phyloP scores from a whole-genome alignment of 1,139 yeast genomes.

The Candida sojae region DNA sequence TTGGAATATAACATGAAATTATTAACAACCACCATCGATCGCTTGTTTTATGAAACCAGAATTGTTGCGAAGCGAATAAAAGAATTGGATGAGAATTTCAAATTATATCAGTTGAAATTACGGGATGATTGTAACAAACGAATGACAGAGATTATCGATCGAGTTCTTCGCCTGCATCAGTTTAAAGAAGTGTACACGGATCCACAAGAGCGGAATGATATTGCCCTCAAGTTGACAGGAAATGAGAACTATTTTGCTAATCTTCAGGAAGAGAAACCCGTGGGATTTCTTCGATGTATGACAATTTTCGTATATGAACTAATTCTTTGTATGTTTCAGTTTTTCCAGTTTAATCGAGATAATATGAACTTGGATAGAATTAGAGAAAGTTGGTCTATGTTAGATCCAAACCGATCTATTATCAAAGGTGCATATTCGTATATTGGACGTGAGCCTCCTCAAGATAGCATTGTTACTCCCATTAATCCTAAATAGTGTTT shows the following conservation, averaged over 20 bases:
- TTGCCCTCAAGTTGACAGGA: conserved; percentile 29
- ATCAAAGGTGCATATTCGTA: conserved; percentile 40
- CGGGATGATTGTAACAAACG: conserved; percentile 30
- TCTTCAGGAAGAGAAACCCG: conserved; percentile 8
- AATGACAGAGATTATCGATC: conserved; percentile 33
- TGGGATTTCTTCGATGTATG: conserved; percentile 23
- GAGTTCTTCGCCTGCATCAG: conserved; percentile 35
- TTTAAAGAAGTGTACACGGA: conserved; percentile 35
- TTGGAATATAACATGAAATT: conserved; percentile 58
- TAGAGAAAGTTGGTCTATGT: conserved; percentile 41
- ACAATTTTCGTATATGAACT: conserved; percentile 34
- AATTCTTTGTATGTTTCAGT: conserved; percentile 29
- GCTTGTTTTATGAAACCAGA: conserved; percentile 78
- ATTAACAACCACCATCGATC: conserved; percentile 69
- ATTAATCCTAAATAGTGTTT: not conserved
- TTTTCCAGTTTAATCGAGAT: conserved; percentile 38
- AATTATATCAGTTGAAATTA: conserved; percentile 45
- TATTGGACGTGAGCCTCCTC: conserved; percentile 32
- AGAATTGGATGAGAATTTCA: conserved; percentile 74
- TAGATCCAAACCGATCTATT: conserved; percentile 46
- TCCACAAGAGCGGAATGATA: conserved; percentile 27
- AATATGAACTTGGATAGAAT: conserved; percentile 49
- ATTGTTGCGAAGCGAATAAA: conserved; percentile 70
- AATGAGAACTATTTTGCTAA: conserved; percentile 13
- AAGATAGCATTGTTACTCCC: conserved; percentile 11